Conservation (phyloP, 2,329 filamentous ascomycete species). For the Arachnopeziza araneosa region DNA sequence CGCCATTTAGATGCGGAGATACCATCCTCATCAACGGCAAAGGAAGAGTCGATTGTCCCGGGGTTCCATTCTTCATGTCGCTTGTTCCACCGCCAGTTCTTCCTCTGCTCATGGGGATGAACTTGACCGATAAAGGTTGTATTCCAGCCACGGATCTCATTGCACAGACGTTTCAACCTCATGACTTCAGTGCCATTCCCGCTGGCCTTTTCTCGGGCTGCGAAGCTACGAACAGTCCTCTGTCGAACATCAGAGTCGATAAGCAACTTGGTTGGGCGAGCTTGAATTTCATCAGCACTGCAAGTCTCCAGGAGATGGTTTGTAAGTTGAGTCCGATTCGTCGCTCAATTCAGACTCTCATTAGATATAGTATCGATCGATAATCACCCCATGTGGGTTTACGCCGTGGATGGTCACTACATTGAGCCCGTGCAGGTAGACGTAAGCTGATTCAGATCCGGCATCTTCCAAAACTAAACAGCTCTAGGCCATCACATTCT, state of each 20-base stretch:
- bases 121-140: constrained; percentile 29
- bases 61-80: constrained; percentile 8
- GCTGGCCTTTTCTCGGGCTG: constrained; percentile 22
- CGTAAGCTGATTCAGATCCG: constrained; percentile 22
- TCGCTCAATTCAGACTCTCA: background rate
- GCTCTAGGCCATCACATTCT: constrained; percentile 11
- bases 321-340: background rate
- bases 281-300: constrained; percentile 34
- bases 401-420: constrained; percentile 39
- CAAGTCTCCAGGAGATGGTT: constrained; percentile 24
- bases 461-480: background rate
- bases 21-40: constrained; percentile 21
- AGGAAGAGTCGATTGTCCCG: constrained; percentile 21
- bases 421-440: constrained; percentile 36
- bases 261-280: constrained; percentile 31
- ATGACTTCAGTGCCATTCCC: constrained; percentile 22
- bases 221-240: constrained; percentile 21
- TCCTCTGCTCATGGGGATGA: constrained; percentile 3
- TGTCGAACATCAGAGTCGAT: constrained; percentile 31
- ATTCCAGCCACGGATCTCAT: constrained; percentile 9
- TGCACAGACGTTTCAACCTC: constrained; percentile 22
- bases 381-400: constrained; percentile 39
- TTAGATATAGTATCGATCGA: constrained; percentile 35
- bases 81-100: constrained; percentile 6
- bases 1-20: constrained; percentile 13